Evolutionary conservation across 345 rosid genomes (phyloP).

Genomic region (Linum usitatissimum): DNA sequence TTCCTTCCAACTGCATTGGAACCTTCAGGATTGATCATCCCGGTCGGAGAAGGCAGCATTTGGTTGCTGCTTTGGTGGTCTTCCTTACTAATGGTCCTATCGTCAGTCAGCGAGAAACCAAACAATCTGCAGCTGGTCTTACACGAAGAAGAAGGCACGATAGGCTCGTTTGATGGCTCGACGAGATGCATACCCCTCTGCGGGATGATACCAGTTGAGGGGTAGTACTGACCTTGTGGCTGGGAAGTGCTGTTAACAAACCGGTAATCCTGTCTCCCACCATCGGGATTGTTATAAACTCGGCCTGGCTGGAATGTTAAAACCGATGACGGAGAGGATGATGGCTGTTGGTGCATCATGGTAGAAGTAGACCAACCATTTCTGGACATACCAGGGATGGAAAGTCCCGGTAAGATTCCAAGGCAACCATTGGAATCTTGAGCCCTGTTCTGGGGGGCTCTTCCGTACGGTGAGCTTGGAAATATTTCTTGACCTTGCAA

Average conservation of each 20-base stretch:
- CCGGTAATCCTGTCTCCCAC: conserved; percentile 12
- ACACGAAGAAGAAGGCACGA: conserved; percentile 27
- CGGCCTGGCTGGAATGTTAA: conserved; percentile 43
- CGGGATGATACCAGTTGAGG: conserved; percentile 11
- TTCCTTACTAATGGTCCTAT: conserved; percentile 17
- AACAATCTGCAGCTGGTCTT: conserved; percentile 85
- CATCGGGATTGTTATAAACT: conserved; percentile 13
- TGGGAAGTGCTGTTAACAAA: conserved; percentile 11
- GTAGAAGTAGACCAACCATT: conserved; percentile 42
- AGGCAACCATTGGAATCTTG: conserved; percentile 20
- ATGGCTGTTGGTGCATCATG: conserved; percentile 15
- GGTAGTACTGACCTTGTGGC: conserved; percentile 10
- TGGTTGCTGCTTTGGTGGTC: conserved; percentile 17
- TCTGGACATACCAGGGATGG: conserved; percentile 29
- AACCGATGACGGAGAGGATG: conserved; percentile 76
- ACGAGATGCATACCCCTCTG: conserved; percentile 14
- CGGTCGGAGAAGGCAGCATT: conserved; percentile 12
- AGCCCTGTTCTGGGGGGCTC: conserved; percentile 25
- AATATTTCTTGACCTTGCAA: conserved; percentile 99
- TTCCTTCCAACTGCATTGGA: conserved; percentile 41
- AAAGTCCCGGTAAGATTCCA: conserved; percentile 31
- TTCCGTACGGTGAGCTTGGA: conserved; percentile 31
- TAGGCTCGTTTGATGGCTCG: conserved; percentile 17
- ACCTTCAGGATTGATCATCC: conserved; percentile 16
- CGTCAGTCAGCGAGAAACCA: conserved; percentile 80